Conservation (phyloP, 2,329 filamentous ascomycete species). For the Zymoseptoria passerinii region DNA sequence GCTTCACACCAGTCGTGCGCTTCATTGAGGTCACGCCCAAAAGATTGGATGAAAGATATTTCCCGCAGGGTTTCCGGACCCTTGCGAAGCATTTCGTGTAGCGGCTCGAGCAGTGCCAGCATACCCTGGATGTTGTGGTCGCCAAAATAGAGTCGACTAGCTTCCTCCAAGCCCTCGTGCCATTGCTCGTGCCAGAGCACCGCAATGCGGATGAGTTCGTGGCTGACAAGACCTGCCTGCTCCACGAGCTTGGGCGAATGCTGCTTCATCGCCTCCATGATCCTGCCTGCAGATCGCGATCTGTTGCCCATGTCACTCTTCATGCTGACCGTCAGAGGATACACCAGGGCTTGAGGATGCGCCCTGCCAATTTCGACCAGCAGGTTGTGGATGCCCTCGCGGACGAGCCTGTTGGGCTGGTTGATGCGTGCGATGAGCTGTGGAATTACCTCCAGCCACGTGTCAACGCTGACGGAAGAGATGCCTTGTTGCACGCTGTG, state of each 20-base stretch:
- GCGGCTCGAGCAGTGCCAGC: slow-evolving; percentile 80
- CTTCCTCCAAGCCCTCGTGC: slow-evolving; percentile 97
- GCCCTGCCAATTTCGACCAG: slow-evolving; percentile 86
- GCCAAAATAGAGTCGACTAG: slow-evolving; percentile 91
- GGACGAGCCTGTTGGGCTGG: slow-evolving; percentile 81
- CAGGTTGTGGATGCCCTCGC: slow-evolving; percentile 84
- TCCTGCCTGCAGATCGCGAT: slow-evolving; percentile 78
- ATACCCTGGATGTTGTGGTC: slow-evolving; percentile 97
- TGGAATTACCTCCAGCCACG: slow-evolving; percentile 96
- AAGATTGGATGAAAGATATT: slow-evolving; percentile 95
- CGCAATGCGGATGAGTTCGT: slow-evolving; percentile 92
- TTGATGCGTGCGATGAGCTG: slow-evolving; percentile 97
- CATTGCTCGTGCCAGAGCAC: slow-evolving; percentile 98
- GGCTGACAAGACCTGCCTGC: slow-evolving; percentile 89
- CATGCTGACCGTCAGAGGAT: slow-evolving; percentile 94
- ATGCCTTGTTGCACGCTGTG: slow-evolving; percentile 83
- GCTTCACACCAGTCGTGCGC: slow-evolving; percentile 93
- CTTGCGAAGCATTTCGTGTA: slow-evolving; percentile 83
- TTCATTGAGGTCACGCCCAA: slow-evolving; percentile 89
- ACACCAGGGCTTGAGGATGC: slow-evolving; percentile 93
- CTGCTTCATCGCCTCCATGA: slow-evolving; percentile 97
- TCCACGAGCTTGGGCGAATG: slow-evolving; percentile 89
- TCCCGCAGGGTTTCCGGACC: slow-evolving; percentile 90
- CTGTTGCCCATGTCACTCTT: slow-evolving; percentile 83
- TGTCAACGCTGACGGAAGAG: slow-evolving; percentile 85